phyloP scores from a whole-genome alignment of 495 filamentous ascomycete genomes.

The Penicillium flavigenum region DNA sequence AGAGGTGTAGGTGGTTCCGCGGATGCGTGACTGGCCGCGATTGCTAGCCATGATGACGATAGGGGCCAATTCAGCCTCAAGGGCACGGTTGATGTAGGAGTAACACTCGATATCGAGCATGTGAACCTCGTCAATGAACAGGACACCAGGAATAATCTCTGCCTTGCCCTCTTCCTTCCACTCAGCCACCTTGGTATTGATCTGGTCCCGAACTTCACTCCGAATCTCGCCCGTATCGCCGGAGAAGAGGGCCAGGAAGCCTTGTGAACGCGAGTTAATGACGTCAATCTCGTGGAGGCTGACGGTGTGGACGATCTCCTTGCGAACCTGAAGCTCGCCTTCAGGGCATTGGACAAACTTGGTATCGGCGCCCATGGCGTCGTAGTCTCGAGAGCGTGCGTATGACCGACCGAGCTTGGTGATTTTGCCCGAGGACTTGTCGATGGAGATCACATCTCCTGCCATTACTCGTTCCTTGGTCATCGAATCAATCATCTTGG shows the following conservation, averaged over 20 bases:
- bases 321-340: slow-evolving; percentile 94
- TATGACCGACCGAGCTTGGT: slow-evolving; percentile 93
- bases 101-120: slow-evolving; percentile 99
- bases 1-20: slow-evolving; percentile 86
- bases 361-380: slow-evolving; percentile 97
- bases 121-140: slow-evolving; percentile 99
- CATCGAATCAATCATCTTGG: slow-evolving; percentile 99
- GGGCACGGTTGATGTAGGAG: slow-evolving; percentile 94
- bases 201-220: slow-evolving; percentile 95
- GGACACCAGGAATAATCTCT: slow-evolving; percentile 92
- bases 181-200: slow-evolving; percentile 96
- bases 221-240: slow-evolving; percentile 98
- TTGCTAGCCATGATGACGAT: slow-evolving; percentile 99
- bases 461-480: slow-evolving; percentile 98
- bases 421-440: slow-evolving; percentile 96
- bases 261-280: slow-evolving; percentile 96
- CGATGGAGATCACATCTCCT: slow-evolving; percentile 95
- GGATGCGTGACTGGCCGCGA: slow-evolving; percentile 84
- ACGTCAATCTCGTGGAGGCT: slow-evolving; percentile 98
- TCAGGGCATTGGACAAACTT: slow-evolving; percentile 99
- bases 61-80: slow-evolving; percentile 89
- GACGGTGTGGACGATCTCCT: slow-evolving; percentile 95
- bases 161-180: slow-evolving; percentile 99
- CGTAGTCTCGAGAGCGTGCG: slow-evolving; percentile 92
- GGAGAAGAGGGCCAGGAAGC: slow-evolving; percentile 93